Percentiles rank a stretch among this genome's conserved stretches.
Evolutionary conservation across 1,139 yeast genomes (phyloP).

Genomic region (Sugiyamaella sp.): DNA sequence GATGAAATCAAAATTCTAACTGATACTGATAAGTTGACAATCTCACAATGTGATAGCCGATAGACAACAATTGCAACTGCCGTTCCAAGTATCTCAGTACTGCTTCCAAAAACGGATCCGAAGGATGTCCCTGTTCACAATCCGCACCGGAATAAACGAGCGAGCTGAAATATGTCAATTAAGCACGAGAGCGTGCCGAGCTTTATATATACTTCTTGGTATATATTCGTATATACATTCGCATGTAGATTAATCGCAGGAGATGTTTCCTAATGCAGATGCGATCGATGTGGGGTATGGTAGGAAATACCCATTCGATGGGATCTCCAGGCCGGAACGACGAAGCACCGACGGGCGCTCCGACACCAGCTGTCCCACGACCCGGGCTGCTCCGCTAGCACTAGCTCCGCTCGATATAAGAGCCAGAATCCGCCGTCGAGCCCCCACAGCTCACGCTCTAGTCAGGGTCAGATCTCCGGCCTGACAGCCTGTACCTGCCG

Average conservation of each 20-base stretch:
- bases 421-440: neutral
- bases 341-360: neutral
- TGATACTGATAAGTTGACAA: too few species aligned
- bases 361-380: neutral
- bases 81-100: too few species aligned
- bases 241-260: too few species aligned
- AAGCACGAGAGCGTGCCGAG: too few species aligned
- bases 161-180: too few species aligned
- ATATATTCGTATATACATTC: too few species aligned
- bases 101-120: too few species aligned
- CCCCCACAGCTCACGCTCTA: neutral
- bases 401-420: neutral
- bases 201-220: too few species aligned
- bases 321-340: too few species aligned
- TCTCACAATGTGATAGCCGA: neutral
- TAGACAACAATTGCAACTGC: neutral
- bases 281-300: neutral
- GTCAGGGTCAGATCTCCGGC: neutral
- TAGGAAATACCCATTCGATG: neutral
- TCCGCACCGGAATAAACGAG: too few species aligned
- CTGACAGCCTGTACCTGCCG: slow-evolving; percentile 11
- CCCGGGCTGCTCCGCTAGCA: neutral
- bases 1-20: too few species aligned
- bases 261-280: neutral
- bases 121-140: too few species aligned